Evolutionary conservation across 805 yeast genomes (phyloP).

Genomic region (Cyberlindnera galapagoensis): DNA sequence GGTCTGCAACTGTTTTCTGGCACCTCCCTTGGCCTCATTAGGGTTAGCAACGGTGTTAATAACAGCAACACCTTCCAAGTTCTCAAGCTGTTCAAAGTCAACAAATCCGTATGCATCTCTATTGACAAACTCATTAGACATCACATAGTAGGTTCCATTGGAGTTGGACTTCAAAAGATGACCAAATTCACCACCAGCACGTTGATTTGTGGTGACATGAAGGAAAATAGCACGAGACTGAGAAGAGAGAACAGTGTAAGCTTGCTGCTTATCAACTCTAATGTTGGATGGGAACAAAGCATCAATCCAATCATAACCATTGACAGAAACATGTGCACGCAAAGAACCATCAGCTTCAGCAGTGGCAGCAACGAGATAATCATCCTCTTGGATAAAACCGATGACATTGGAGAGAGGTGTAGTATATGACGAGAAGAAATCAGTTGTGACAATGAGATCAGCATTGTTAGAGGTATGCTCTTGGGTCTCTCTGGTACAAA

Average conservation of each 20-base stretch:
- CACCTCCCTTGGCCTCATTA: constrained; percentile 36
- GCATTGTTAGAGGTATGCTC: constrained; percentile 26
- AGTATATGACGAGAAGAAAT: constrained; percentile 23
- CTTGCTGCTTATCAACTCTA: constrained; percentile 52
- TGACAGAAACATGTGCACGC: constrained; percentile 67
- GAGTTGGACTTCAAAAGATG: constrained; percentile 81
- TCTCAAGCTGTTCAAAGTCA: constrained; percentile 80
- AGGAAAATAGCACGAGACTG: constrained; percentile 66
- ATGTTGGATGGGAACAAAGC: constrained; percentile 71
- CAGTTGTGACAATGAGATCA: constrained; percentile 26
- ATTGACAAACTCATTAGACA: constrained; percentile 64
- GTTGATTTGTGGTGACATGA: constrained; percentile 67
- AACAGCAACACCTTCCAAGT: constrained; percentile 78
- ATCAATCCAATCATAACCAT: constrained; percentile 71
- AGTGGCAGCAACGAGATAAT: constrained; percentile 68
- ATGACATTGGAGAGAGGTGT: constrained; percentile 50
- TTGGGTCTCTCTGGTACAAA: constrained; percentile 48
- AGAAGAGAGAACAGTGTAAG: constrained; percentile 77
- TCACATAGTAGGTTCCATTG: constrained; percentile 81
- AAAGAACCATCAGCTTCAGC: constrained; percentile 44
- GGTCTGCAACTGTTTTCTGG: constrained; percentile 56
- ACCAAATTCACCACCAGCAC: constrained; percentile 57
- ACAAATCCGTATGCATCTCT: constrained; percentile 69
- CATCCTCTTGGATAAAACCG: constrained; percentile 70
- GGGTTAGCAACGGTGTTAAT: constrained; percentile 63